Evolutionary conservation across 768 basidiomycete species (phyloP).

Genomic region (Neoboletus brunneissimus): DNA sequence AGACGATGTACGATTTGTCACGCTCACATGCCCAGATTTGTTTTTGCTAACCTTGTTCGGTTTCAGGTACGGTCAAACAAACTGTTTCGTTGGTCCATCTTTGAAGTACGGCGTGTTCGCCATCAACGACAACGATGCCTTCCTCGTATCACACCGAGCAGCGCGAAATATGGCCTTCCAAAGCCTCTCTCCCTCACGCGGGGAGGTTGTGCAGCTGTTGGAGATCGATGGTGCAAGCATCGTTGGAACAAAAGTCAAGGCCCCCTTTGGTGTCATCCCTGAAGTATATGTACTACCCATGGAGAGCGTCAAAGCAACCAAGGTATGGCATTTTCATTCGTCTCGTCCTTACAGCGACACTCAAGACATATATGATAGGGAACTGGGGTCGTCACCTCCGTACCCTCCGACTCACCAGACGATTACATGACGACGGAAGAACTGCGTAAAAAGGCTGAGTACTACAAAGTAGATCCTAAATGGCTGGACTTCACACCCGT

Average conservation of each 20-base stretch:
- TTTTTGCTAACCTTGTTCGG: not conserved
- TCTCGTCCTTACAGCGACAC: not conserved
- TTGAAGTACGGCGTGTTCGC: slow-evolving; percentile 93
- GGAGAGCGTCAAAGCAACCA: slow-evolving; percentile 95
- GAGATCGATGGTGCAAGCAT: slow-evolving; percentile 79
- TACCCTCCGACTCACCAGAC: slow-evolving; percentile 97
- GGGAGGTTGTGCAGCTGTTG: slow-evolving; percentile 66
- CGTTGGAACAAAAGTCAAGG: slow-evolving; percentile 86
- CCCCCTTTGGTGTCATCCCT: slow-evolving; percentile 76
- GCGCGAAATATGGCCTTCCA: slow-evolving; percentile 99
- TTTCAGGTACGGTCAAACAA: slow-evolving; percentile 92
- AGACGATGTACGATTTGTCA: slow-evolving; percentile 75
- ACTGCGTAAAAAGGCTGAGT: slow-evolving; percentile 93
- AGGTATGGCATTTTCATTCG: slow-evolving; percentile 42
- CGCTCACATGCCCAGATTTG: not conserved
- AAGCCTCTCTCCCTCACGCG: slow-evolving; percentile 71
- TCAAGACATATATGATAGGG: slow-evolving; percentile 49
- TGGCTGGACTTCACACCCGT: slow-evolving; percentile 87
- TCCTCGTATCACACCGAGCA: slow-evolving; percentile 82
- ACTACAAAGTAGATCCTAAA: slow-evolving; percentile 88
- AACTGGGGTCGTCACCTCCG: slow-evolving; percentile 97
- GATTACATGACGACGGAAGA: slow-evolving; percentile 90
- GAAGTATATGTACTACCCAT: slow-evolving; percentile 98
- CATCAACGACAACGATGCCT: slow-evolving; percentile 83
- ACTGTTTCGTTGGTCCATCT: slow-evolving; percentile 89